Percentiles rank a stretch among this genome's conserved stretches.
Conservation (phyloP, 768 basidiomycete genomes). For the Cystoderma amianthinum region DNA sequence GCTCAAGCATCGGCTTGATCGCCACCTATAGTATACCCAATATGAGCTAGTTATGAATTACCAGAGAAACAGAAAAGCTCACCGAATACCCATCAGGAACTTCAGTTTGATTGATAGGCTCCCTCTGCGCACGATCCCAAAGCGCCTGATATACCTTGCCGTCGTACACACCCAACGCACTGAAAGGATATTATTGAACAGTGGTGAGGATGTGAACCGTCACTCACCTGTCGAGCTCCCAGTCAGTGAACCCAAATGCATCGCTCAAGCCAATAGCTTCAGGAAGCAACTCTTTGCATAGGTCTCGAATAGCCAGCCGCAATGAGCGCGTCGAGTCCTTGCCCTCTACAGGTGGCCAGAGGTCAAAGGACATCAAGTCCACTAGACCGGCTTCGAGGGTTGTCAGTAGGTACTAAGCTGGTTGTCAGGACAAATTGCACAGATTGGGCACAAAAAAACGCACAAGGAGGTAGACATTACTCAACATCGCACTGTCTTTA, state of each 20-base stretch:
- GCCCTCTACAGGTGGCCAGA: conserved; percentile 21
- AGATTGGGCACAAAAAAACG: conserved; percentile 8
- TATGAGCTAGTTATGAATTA: neutral
- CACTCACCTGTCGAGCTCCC: conserved; percentile 59
- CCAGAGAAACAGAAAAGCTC: neutral
- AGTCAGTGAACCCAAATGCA: conserved; percentile 70
- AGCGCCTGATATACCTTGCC: conserved; percentile 67
- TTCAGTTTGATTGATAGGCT: conserved; percentile 51
- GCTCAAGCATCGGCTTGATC: conserved; percentile 45
- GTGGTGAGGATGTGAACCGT: neutral
- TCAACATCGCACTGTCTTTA: conserved; percentile 21
- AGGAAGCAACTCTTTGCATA: conserved; percentile 49
- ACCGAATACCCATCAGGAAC: conserved; percentile 54
- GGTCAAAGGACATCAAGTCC: conserved; percentile 52
- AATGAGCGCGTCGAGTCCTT: conserved; percentile 40
- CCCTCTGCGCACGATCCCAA: conserved; percentile 48
- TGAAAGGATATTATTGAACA: conserved; percentile 12
- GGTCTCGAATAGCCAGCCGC: conserved; percentile 38
- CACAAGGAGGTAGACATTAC: conserved; percentile 38
- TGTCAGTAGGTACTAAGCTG: conserved; percentile 50
- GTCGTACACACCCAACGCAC: conserved; percentile 55
- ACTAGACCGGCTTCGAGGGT: conserved; percentile 46
- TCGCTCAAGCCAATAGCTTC: conserved; percentile 65
- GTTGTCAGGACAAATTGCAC: neutral
- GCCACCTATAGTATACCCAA: conserved; percentile 23